These are phyloP conservation scores for Carnegiea gigantea DNA, from an alignment of 179 eudicot species.

Conservation along the genomic window DNA sequence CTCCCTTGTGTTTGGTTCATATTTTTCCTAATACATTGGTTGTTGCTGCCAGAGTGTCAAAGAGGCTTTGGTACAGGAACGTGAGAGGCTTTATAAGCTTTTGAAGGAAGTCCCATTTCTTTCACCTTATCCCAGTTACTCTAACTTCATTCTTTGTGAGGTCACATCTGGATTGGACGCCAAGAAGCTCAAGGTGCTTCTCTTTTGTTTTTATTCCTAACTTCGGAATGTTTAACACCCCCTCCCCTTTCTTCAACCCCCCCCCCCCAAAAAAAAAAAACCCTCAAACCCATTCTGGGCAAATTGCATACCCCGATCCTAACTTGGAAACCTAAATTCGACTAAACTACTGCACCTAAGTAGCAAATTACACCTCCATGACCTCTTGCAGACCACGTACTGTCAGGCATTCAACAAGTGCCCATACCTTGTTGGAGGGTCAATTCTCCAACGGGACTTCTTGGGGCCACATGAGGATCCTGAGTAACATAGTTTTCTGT, in stretches of 20 bases:
- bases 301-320: neutral
- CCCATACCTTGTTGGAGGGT: too few relatives aligned
- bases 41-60: conserved; percentile 62
- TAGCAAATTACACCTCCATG: too few relatives aligned
- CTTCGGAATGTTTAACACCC: too few relatives aligned
- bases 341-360: too few relatives aligned
- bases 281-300: neutral
- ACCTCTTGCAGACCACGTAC: too few relatives aligned
- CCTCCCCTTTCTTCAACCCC: too few relatives aligned
- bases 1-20: neutral
- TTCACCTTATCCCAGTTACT: conserved; percentile 79
- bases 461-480: too few relatives aligned
- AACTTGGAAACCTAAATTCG: neutral
- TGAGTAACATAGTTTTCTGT: too few relatives aligned
- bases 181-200: conserved; percentile 83
- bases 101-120: conserved; percentile 80
- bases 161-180: conserved; percentile 86
- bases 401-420: too few relatives aligned
- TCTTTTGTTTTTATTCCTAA: too few relatives aligned
- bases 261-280: too few relatives aligned
- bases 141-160: conserved; percentile 90
- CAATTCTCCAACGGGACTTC: too few relatives aligned
- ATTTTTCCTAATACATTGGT: conserved; percentile 5
- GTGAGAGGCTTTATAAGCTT: conserved; percentile 78
- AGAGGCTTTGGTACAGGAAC: conserved; percentile 79